phyloP scores from a whole-genome alignment of 2,329 filamentous ascomycete genomes.

The Penicillium aurantiogriseum region DNA sequence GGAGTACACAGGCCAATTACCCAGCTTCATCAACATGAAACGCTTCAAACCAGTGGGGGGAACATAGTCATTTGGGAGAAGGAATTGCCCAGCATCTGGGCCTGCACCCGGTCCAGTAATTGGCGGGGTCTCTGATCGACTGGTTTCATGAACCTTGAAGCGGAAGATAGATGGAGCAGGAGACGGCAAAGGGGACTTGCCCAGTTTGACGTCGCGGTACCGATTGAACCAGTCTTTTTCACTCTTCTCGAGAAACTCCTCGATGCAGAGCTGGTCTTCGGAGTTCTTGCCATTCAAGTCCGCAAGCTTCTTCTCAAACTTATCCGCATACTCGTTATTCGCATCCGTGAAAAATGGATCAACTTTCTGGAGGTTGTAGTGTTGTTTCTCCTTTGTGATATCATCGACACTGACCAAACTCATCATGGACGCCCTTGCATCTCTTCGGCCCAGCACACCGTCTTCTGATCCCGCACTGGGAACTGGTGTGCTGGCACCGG shows the following conservation, averaged over 20 bases:
- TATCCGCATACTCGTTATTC: conserved; percentile 59
- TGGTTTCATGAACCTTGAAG: neutral
- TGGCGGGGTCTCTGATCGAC: conserved; percentile 33
- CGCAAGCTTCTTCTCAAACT: conserved; percentile 58
- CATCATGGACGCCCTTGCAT: conserved; percentile 49
- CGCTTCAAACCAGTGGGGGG: conserved; percentile 58
- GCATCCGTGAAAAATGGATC: conserved; percentile 67
- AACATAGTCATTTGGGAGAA: conserved; percentile 56
- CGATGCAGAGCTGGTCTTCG: conserved; percentile 60
- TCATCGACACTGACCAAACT: conserved; percentile 54
- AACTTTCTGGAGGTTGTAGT: conserved; percentile 64
- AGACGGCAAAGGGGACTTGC: conserved; percentile 40
- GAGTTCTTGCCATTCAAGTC: conserved; percentile 57
- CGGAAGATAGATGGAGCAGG: conserved; percentile 27
- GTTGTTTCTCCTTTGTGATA: conserved; percentile 51
- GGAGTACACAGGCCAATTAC: conserved; percentile 64
- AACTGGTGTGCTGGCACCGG: conserved; percentile 6
- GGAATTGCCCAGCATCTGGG: conserved; percentile 48
- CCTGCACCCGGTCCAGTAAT: conserved; percentile 35
- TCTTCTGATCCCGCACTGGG: neutral
- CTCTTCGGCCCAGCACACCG: conserved; percentile 22
- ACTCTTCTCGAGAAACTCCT: conserved; percentile 62
- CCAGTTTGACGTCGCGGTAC: conserved; percentile 59
- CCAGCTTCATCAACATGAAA: conserved; percentile 55
- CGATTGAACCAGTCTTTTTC: conserved; percentile 66